Evolutionary conservation across 2,329 filamentous ascomycete genomes (phyloP).

Genomic region (Emericellopsis cladophorae): DNA sequence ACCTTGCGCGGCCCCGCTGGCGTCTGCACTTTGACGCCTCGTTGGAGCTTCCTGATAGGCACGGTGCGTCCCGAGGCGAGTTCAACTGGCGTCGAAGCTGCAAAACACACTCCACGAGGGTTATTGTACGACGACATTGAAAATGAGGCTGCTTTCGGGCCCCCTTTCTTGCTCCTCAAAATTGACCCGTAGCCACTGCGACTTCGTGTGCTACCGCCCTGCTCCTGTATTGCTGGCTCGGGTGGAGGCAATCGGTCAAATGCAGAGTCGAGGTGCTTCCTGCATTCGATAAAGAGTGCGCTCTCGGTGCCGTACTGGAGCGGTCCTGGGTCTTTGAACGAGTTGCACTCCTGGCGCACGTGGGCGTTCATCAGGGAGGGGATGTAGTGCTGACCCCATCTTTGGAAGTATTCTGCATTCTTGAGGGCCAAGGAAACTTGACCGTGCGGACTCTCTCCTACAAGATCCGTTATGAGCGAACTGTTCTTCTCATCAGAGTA

Average conservation of each 20-base stretch:
- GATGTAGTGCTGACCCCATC: slow-evolving; percentile 47
- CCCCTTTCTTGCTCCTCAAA: no score
- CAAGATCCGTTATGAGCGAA: slow-evolving; percentile 36
- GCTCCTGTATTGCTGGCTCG: slow-evolving; percentile 10
- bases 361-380: slow-evolving; percentile 44
- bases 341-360: slow-evolving; percentile 43
- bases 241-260: slow-evolving; percentile 35
- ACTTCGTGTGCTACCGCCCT: no score
- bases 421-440: slow-evolving; percentile 37
- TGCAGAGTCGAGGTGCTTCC: slow-evolving; percentile 32
- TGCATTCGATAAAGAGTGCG: slow-evolving; percentile 36
- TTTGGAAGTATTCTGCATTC: slow-evolving; percentile 21
- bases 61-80: slow-evolving; percentile 26
- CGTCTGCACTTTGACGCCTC: slow-evolving; percentile 35
- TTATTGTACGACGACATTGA: slow-evolving; percentile 31
- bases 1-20: slow-evolving; percentile 35
- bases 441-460: slow-evolving; percentile 26
- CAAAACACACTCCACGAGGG: slow-evolving; percentile 35
- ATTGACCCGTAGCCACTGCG: no score
- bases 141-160: slow-evolving; percentile 10
- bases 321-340: slow-evolving; percentile 48
- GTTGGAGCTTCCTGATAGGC: slow-evolving; percentile 27
- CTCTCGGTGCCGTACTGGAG: slow-evolving; percentile 37
- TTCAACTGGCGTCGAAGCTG: slow-evolving; percentile 30
- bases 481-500: slow-evolving; percentile 25